A percentile compares a stretch with the other conserved stretches of the same genome.
phyloP scores from a whole-genome alignment of 352 stramenopile genomes.

The Globisporangium heterothallicum region DNA sequence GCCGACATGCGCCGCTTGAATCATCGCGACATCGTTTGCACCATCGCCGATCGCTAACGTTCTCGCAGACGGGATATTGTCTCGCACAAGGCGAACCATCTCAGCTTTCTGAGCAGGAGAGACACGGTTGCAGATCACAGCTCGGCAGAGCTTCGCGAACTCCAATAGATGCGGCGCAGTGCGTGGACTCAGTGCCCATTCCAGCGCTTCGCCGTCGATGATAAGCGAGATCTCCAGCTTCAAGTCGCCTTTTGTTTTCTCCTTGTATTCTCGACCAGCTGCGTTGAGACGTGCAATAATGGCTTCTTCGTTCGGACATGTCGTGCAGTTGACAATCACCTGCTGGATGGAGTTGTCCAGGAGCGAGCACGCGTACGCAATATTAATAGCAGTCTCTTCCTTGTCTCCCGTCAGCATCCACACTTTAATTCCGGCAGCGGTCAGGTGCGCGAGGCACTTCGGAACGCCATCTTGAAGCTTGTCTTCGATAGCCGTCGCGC shows the following conservation, averaged over 20 bases:
- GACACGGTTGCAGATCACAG: slow-evolving; percentile 83
- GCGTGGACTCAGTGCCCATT: slow-evolving; percentile 43
- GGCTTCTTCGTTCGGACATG: slow-evolving; percentile 61
- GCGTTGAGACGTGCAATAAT: slow-evolving; percentile 44
- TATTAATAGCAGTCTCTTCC: slow-evolving; percentile 87
- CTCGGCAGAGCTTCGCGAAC: slow-evolving; percentile 60
- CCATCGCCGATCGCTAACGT: slow-evolving; percentile 91
- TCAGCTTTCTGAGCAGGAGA: slow-evolving; percentile 83
- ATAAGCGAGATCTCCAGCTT: slow-evolving; percentile 55
- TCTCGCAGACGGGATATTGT: slow-evolving; percentile 46
- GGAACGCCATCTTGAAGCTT: slow-evolving; percentile 89
- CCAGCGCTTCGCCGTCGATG: slow-evolving; percentile 71
- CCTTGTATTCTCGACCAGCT: slow-evolving; percentile 43
- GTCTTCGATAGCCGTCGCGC: slow-evolving; percentile 90
- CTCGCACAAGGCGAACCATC: slow-evolving; percentile 66
- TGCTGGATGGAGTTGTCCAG: slow-evolving; percentile 82
- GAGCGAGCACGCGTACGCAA: slow-evolving; percentile 86
- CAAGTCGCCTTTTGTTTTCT: slow-evolving; percentile 31
- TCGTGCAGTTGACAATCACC: slow-evolving; percentile 66
- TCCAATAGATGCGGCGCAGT: slow-evolving; percentile 55
- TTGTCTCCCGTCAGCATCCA: slow-evolving; percentile 90
- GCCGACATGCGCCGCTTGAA: slow-evolving; percentile 90
- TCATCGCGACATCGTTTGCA: slow-evolving; percentile 94
- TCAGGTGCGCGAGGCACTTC: slow-evolving; percentile 75
- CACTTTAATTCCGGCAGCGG: slow-evolving; percentile 77